These are phyloP conservation scores for Besnoitia besnoiti DNA, from an alignment of 169 alveolate genomes.

Conservation along the genomic window DNA sequence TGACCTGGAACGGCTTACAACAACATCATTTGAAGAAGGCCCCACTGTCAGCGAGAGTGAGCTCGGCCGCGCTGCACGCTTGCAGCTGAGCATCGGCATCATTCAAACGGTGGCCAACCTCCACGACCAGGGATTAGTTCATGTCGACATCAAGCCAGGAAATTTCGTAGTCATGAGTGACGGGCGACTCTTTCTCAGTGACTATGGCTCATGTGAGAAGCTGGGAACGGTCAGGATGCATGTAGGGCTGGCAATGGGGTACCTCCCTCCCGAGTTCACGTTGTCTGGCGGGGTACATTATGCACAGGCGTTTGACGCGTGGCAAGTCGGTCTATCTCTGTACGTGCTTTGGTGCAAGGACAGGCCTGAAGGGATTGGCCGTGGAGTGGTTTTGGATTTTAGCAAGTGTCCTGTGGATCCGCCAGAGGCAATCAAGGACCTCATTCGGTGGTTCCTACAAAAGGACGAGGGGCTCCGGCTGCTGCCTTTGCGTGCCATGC, in stretches of 20 bases:
- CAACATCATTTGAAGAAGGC: background rate
- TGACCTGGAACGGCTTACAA: background rate
- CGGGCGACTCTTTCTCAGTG: background rate
- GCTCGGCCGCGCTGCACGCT: background rate
- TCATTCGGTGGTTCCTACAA: background rate
- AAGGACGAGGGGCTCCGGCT: background rate
- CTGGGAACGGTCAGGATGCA: background rate
- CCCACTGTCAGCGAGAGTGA: background rate
- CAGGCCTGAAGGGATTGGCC: background rate
- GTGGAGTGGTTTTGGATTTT: background rate
- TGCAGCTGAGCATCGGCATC: background rate
- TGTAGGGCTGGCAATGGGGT: background rate
- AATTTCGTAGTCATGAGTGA: background rate
- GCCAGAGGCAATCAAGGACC: background rate
- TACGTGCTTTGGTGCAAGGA: background rate
- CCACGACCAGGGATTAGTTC: background rate
- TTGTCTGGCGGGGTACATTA: no score
- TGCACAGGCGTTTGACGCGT: slow-evolving; percentile 1
- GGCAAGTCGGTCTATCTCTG: background rate
- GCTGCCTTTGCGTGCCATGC: background rate
- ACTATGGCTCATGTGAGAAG: background rate
- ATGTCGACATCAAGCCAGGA: background rate
- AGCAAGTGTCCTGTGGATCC: background rate
- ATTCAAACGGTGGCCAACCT: background rate
- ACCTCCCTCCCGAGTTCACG: background rate